These are phyloP conservation scores for Hymenoscyphus scutula DNA, from an alignment of 2,329 filamentous ascomycete species.

Conservation along the genomic window DNA sequence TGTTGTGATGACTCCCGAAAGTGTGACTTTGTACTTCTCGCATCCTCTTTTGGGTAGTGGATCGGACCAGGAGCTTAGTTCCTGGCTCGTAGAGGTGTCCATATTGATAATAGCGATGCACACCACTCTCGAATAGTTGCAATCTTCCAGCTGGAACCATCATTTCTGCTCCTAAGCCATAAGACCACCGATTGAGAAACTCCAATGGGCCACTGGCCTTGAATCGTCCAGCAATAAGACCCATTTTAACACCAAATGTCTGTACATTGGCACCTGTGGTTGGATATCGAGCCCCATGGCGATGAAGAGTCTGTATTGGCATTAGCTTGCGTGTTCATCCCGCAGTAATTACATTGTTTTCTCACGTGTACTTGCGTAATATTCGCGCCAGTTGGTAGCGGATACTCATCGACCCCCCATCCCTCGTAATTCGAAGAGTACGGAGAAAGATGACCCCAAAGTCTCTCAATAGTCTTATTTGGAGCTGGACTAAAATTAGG, in stretches of 20 bases:
- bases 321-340: neutral
- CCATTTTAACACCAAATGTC: conserved; percentile 55
- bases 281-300: conserved; percentile 73
- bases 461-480: conserved; percentile 66
- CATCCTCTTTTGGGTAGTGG: conserved; percentile 77
- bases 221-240: conserved; percentile 51
- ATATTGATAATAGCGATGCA: conserved; percentile 62
- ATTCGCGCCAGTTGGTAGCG: conserved; percentile 62
- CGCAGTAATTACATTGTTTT: conserved; percentile 20
- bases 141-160: conserved; percentile 70
- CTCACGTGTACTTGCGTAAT: conserved; percentile 62
- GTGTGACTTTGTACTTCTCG: conserved; percentile 51
- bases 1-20: neutral
- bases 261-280: conserved; percentile 57
- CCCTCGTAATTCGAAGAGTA: conserved; percentile 66
- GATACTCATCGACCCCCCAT: conserved; percentile 71
- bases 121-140: conserved; percentile 69
- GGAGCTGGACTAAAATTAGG: conserved; percentile 61
- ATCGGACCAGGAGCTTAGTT: conserved; percentile 70
- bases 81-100: conserved; percentile 64
- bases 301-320: conserved; percentile 59
- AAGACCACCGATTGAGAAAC: conserved; percentile 69
- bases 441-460: conserved; percentile 67
- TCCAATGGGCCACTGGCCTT: conserved; percentile 56
- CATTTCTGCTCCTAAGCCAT: conserved; percentile 67